A percentile compares a stretch with the other conserved stretches of the same genome.
These are phyloP conservation scores for Fusarium fracticaudum DNA, from an alignment of 2,329 filamentous ascomycete species.

Conservation along the genomic window DNA sequence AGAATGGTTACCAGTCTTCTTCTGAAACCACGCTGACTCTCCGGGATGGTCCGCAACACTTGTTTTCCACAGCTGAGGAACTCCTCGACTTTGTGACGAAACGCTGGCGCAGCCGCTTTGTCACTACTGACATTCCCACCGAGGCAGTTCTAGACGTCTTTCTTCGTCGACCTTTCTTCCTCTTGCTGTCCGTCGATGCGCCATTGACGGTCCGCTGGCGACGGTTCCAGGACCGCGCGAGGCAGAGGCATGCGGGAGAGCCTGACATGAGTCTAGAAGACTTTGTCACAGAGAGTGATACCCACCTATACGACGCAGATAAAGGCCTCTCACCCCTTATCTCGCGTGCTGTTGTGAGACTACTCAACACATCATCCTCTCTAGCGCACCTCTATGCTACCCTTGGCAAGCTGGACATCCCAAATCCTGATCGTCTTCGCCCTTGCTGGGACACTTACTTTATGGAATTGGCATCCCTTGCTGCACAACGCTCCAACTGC, in stretches of 20 bases:
- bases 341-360: conserved; percentile 81
- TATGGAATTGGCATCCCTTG: conserved; percentile 94
- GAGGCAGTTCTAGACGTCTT: conserved; percentile 79
- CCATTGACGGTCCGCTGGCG: conserved; percentile 86
- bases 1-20: conserved; percentile 37
- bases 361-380: conserved; percentile 84
- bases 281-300: conserved; percentile 71
- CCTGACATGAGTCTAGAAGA: conserved; percentile 58
- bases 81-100: conserved; percentile 88
- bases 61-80: conserved; percentile 70
- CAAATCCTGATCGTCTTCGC: conserved; percentile 80
- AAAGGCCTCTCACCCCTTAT: conserved; percentile 79
- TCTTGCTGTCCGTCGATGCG: conserved; percentile 91
- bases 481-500: conserved; percentile 91
- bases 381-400: conserved; percentile 77
- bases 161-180: conserved; percentile 85
- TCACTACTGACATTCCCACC: conserved; percentile 84
- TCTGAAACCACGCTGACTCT: conserved; percentile 42
- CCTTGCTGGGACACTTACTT: conserved; percentile 98
- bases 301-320: conserved; percentile 75
- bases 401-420: conserved; percentile 78
- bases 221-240: conserved; percentile 67
- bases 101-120: conserved; percentile 84
- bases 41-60: conserved; percentile 42
- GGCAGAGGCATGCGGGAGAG: conserved; percentile 25